These are phyloP conservation scores for Erysimum cheiri DNA, from an alignment of 441 rosid species.

Conservation along the genomic window DNA sequence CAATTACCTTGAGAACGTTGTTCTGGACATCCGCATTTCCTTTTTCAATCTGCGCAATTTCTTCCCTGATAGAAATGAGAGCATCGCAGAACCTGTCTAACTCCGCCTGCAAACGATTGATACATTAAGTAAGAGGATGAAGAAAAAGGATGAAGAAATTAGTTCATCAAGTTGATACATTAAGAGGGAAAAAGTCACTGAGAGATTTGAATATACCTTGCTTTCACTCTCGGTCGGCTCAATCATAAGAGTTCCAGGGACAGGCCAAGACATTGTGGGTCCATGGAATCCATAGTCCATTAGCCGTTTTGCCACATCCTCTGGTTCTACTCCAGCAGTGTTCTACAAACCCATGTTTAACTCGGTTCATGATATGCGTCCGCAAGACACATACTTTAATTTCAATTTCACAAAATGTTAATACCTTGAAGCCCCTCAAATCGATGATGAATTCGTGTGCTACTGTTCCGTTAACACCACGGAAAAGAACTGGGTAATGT, in stretches of 20 bases:
- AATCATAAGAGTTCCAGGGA: slow-evolving; percentile 96
- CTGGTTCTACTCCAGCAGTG: slow-evolving; percentile 92
- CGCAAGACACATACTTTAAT: neutral
- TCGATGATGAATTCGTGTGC: slow-evolving; percentile 98
- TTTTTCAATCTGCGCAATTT: slow-evolving; percentile 86
- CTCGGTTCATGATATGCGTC: neutral
- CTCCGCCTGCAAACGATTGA: slow-evolving; percentile 97
- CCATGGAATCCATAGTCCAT: slow-evolving; percentile 97
- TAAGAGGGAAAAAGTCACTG: neutral
- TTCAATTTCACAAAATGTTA: slow-evolving; percentile 9
- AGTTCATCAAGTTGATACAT: slow-evolving; percentile 12
- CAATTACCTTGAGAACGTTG: slow-evolving; percentile 85
- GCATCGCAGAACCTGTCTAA: slow-evolving; percentile 94
- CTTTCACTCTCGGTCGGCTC: slow-evolving; percentile 99
- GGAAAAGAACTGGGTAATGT: slow-evolving; percentile 87
- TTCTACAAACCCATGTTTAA: slow-evolving; percentile 50
- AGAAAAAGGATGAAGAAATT: no score
- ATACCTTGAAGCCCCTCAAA: slow-evolving; percentile 89
- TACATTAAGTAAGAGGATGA: no score
- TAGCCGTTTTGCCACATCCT: slow-evolving; percentile 97
- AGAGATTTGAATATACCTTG: slow-evolving; percentile 63
- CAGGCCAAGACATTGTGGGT: slow-evolving; percentile 99
- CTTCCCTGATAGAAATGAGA: slow-evolving; percentile 92
- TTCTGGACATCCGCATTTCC: slow-evolving; percentile 89
- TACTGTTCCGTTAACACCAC: slow-evolving; percentile 89